Evolutionary conservation across 1,284 basidiomycete genomes (phyloP).

Genomic region (Naganishia albida): DNA sequence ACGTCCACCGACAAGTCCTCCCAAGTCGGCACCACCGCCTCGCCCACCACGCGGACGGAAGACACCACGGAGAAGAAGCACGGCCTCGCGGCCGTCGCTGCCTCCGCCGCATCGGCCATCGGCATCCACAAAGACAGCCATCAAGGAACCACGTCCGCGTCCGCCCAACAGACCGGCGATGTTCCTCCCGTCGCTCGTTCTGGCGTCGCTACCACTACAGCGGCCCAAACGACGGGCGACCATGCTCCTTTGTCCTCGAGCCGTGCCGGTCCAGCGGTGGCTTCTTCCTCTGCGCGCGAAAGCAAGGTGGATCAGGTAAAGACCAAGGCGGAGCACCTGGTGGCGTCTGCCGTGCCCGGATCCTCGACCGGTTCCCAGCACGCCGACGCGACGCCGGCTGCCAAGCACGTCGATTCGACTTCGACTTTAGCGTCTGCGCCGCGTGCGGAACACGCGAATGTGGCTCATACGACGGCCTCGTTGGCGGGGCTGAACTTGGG

Average conservation of each 20-base stretch:
- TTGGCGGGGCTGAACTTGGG: conserved; percentile 27
- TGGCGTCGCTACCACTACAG: not conserved
- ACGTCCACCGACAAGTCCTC: not conserved
- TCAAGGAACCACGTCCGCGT: not conserved
- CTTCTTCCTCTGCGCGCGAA: not conserved
- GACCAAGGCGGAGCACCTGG: conserved; percentile 22
- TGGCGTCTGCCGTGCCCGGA: conserved; percentile 9
- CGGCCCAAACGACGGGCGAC: conserved; percentile 4
- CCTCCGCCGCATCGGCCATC: conserved; percentile 16
- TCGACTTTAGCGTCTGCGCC: not conserved
- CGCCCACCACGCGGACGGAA: not conserved
- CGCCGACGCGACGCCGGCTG: not conserved
- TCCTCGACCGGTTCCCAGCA: conserved; percentile 8
- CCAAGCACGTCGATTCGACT: not conserved
- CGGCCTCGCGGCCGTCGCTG: conserved; percentile 9
- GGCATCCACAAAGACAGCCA: conserved; percentile 13
- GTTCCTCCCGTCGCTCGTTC: not conserved
- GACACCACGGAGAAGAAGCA: conserved; percentile 34
- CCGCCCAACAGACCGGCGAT: not conserved
- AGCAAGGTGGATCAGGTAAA: conserved; percentile 10
- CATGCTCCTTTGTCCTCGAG: not conserved
- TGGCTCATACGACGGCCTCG: conserved; percentile 1
- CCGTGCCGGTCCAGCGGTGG: not conserved
- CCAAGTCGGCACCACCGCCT: conserved; percentile 12
- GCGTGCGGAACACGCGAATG: not conserved